phyloP scores from a whole-genome alignment of 768 basidiomycete genomes.

The Clathrus columnatus region DNA sequence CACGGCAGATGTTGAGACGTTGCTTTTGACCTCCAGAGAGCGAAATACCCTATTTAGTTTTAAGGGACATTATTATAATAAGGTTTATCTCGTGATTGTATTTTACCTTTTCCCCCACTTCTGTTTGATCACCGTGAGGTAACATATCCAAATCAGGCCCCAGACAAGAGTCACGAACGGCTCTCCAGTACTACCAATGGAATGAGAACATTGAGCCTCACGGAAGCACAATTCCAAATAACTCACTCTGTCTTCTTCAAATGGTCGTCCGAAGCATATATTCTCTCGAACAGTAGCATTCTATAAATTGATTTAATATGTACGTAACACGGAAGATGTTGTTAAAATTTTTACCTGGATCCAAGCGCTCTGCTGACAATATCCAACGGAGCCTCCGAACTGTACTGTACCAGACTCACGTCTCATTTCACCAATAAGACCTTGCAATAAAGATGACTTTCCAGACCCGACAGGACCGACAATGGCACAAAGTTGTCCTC shows the following conservation, averaged over 20 bases:
- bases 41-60: slow-evolving; percentile 55
- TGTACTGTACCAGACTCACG: slow-evolving; percentile 52
- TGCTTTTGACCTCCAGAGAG: slow-evolving; percentile 79
- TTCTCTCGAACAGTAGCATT: slow-evolving; percentile 86
- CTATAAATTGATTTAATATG: slow-evolving; percentile 23
- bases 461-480: slow-evolving; percentile 72
- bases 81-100: not conserved
- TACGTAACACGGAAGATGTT: not conserved
- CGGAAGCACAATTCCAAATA: not conserved
- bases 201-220: not conserved
- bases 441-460: slow-evolving; percentile 64
- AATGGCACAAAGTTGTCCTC: slow-evolving; percentile 74
- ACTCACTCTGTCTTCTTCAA: slow-evolving; percentile 52
- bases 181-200: slow-evolving; percentile 55
- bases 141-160: slow-evolving; percentile 75
- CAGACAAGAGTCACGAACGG: slow-evolving; percentile 66
- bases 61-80: not conserved
- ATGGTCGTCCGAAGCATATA: slow-evolving; percentile 78
- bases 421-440: slow-evolving; percentile 78
- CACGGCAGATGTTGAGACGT: slow-evolving; percentile 76
- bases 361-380: slow-evolving; percentile 87
- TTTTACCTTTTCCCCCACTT: slow-evolving; percentile 64
- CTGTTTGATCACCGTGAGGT: slow-evolving; percentile 68
- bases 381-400: slow-evolving; percentile 71
- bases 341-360: slow-evolving; percentile 48